Evolutionary conservation across 1,139 yeast species (phyloP), one percentile per base, ranked within the genome.

Genomic region (Debaryomyces fabryi): DNA sequence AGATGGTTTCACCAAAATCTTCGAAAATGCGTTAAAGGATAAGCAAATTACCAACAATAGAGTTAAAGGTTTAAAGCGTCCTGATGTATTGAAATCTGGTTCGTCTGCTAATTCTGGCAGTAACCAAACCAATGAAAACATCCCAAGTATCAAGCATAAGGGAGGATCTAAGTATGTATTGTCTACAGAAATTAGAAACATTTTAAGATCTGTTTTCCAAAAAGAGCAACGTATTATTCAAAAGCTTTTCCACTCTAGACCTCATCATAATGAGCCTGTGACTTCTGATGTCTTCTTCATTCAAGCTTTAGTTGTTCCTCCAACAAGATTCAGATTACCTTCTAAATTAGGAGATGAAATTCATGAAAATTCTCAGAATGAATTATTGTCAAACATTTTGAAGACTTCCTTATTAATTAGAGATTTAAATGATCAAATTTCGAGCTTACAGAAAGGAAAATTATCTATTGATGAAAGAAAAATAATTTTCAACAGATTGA

Each of bases 321-420:
- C 99, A 44, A 95, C 99, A 3, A 81, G 98, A 68, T 95, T 93
- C 76, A 82, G 99, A 69, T 80, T 93, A 56, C 99, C 99, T 13
- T 87, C 96, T n/a, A 92, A 92, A 67, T 78, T 95, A 50, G 99
- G 99, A 49, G 99, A 93, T 50, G 97, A 90, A 66, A 83, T 93
- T 53, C 99, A 93, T 67, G 97, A 95, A 70, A 92, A 91, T 67
- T 75, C 95, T 45, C 97, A 92, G 71, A 93, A 93, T 68, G 97
- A 92, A 68, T 76, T 91, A 54, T 74, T 95, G 47, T 80, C 95
- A 20, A 87, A 85, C 61, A 79, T 95, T 47, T 76, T 95, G 59
- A 86, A 86, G 52, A 88, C 97, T 1, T 79, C 95, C 24, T 72
- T 91, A 55, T 73, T 87, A 48, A 92, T 95, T 53, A 82, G 97